Base-by-base conservation (phyloP, 306 rosid species). In the Cyclanthera cordifolia region DNA sequence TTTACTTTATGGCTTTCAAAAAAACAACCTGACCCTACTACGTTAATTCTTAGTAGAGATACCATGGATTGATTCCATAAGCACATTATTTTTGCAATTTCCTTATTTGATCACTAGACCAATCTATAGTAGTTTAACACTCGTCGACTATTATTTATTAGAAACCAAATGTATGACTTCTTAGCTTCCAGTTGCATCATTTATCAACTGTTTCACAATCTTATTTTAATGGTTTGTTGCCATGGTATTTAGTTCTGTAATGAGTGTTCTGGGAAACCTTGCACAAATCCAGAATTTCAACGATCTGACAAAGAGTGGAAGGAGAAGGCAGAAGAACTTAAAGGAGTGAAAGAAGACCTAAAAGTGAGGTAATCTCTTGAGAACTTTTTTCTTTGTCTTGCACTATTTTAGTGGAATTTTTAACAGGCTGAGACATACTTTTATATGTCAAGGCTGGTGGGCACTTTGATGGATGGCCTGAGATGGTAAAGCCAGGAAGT, bases 391-490 rank as follows among this genome's bases (percentile, higher is more conserved):
- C 76, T 49, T 53, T 81, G 69, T 53, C 3, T 16, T 55, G 20
- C 20, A 8, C 59, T 48, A 10, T 51, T 75, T 73, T 64, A 30
- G 39, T 48, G 13, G 67, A 55, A 68, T 73, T 80, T 63, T 82
- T 70, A 73, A 69, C 80, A 80, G 90, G 94, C 88, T 86, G 89
- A 84, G 98, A 84, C 94, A 84, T 93, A 89, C 98, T 59, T 54
- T 83, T 87, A 89, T 93, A 89, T 92, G 98, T 92, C 96, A 87
- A 92, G 89, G 92, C 96, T 86, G 83, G 61, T 74, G 77, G 81
- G 81, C 77, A 76, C 88, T 82, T 83, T 79, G 82, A 75, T 78
- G 95, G 86, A 68, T 76, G 89, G 83, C 74, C 89, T 93, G 87
- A 90, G 87, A 90, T 82, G 84, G 76, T 73, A 73, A 82, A n/a